Evolutionary conservation across 192 early-diverging fungal species (phyloP).

Genomic region (Mycoemilia scoparia): DNA sequence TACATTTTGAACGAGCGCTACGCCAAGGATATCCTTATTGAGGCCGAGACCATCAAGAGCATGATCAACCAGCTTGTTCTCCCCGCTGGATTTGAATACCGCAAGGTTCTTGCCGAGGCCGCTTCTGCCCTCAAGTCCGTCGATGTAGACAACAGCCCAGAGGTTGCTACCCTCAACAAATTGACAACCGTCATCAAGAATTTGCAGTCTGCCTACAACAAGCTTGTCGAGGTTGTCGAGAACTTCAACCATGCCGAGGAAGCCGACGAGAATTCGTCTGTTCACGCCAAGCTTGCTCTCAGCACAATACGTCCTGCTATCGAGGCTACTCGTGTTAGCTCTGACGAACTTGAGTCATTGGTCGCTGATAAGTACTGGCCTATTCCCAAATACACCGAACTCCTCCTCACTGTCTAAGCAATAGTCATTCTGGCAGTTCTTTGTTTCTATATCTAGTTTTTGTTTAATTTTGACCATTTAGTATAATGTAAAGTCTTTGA

Average conservation of each 20-base stretch:
- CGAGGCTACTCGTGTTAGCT: conserved; percentile 42
- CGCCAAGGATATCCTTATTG: conserved; percentile 87
- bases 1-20: conserved; percentile 96
- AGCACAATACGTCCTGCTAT: conserved; percentile 47
- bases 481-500: too few relatives aligned
- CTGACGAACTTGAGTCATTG: conserved; percentile 62
- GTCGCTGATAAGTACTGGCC: conserved; percentile 90
- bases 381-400: conserved; percentile 91
- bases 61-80: conserved; percentile 73
- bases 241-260: conserved; percentile 28
- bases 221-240: conserved; percentile 35
- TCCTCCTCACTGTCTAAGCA: conserved; percentile 49
- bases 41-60: conserved; percentile 72
- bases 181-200: conserved; percentile 39
- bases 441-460: too few relatives aligned
- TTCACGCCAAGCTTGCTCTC: conserved; percentile 45
- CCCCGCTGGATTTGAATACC: conserved; percentile 74
- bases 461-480: too few relatives aligned
- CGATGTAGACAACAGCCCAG: conserved; percentile 38
- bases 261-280: conserved; percentile 35
- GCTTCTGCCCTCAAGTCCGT: conserved; percentile 51
- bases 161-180: conserved; percentile 46
- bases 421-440: background rate
- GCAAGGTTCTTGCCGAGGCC: conserved; percentile 69
- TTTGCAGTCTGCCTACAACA: conserved; percentile 35